phyloP scores from a whole-genome alignment of 192 early-diverging fungal genomes.

The Blastocladiella britannica region DNA sequence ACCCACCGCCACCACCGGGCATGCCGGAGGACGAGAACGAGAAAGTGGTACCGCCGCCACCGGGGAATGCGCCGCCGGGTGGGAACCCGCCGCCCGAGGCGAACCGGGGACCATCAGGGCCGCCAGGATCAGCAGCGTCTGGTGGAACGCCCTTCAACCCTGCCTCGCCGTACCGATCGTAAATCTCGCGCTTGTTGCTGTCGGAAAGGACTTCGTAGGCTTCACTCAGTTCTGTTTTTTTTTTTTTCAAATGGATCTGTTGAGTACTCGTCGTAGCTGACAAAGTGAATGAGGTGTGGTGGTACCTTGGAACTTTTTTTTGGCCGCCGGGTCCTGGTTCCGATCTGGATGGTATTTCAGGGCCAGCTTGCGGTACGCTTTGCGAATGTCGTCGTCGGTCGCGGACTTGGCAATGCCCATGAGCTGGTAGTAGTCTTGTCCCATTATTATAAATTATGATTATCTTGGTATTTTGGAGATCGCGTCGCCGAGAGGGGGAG shows the following conservation, averaged over 20 bases:
- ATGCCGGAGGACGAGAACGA: conserved; percentile 30
- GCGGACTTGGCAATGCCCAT: conserved; percentile 56
- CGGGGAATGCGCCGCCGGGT: conserved; percentile 22
- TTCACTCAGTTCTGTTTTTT: conserved; percentile 13
- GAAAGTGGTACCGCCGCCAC: conserved; percentile 37
- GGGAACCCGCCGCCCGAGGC: not conserved
- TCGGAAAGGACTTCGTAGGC: conserved; percentile 38
- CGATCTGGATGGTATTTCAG: conserved; percentile 5
- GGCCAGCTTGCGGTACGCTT: conserved; percentile 37
- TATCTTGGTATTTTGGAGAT: too few species aligned
- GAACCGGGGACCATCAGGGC: not conserved
- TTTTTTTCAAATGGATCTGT: too few species aligned
- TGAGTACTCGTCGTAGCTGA: too few species aligned
- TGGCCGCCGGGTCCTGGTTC: conserved; percentile 1
- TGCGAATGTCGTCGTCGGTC: conserved; percentile 56
- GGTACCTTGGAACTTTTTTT: conserved; percentile 4
- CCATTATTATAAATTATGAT: too few species aligned
- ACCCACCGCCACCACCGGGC: conserved; percentile 44
- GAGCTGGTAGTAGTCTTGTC: conserved; percentile 94
- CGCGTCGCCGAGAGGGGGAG: too few species aligned
- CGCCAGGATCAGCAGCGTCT: conserved; percentile 1
- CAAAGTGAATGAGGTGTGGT: too few species aligned
- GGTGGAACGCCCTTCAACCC: conserved; percentile 21
- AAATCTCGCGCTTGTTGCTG: conserved; percentile 25
- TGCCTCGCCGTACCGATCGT: conserved; percentile 33